phyloP scores from a whole-genome alignment of 148 eudicot genomes.

The Euryodendron excelsum region DNA sequence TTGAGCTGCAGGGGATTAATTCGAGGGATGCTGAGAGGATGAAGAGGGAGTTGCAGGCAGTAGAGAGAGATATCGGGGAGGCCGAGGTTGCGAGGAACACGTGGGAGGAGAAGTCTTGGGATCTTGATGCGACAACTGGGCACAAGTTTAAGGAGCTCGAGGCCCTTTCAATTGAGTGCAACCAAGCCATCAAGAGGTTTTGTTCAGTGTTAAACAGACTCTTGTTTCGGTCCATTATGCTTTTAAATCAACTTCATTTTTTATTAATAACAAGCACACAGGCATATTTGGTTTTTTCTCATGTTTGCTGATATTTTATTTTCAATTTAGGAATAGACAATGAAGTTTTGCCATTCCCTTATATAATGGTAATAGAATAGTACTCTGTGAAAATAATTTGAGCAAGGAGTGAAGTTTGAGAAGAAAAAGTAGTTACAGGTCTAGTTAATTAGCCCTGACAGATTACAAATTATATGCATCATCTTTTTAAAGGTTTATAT shows the following conservation, averaged over 20 bases:
- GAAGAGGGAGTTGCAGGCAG: constrained; percentile 75
- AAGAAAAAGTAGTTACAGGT: not conserved
- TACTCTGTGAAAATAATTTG: not conserved
- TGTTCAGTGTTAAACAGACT: not conserved
- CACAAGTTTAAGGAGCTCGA: constrained; percentile 73
- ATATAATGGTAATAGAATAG: not conserved
- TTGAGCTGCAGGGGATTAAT: constrained; percentile 74
- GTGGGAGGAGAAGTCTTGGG: constrained; percentile 94
- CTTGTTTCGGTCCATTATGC: not conserved
- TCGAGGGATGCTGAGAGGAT: constrained; percentile 95
- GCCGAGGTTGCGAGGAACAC: constrained; percentile 59
- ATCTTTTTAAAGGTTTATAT: constrained; percentile 1
- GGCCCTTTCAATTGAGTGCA: constrained; percentile 62
- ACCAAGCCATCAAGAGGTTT: constrained; percentile 80
- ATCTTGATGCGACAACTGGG: constrained; percentile 53
- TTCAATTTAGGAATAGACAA: not conserved
- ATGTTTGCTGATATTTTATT: not conserved
- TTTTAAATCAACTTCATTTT: not conserved
- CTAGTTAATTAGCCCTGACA: not conserved
- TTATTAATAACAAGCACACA: not conserved
- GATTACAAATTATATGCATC: not conserved
- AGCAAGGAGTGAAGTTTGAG: too few relatives aligned
- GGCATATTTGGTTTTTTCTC: not conserved
- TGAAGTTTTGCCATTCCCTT: not conserved
- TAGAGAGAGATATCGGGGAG: constrained; percentile 80